These are phyloP conservation scores for Blastobotrys americana DNA, from an alignment of 805 yeast species.

Conservation along the genomic window DNA sequence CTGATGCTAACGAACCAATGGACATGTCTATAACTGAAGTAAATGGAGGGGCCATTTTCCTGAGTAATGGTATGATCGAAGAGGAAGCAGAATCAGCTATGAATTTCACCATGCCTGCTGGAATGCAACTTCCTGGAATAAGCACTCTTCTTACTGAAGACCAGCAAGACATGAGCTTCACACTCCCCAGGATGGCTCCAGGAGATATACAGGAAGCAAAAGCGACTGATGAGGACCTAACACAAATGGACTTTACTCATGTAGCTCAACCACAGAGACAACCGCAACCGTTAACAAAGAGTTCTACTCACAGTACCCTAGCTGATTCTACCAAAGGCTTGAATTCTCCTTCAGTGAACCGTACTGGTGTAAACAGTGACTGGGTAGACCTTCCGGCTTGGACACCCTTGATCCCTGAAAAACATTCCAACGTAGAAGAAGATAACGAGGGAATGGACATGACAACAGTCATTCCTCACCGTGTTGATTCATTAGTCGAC, in stretches of 20 bases:
- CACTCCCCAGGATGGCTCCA: background rate
- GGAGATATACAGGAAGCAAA: background rate
- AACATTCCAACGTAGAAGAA: no score
- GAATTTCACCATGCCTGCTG: background rate
- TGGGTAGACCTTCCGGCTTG: background rate
- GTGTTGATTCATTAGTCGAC: no score
- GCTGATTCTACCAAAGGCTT: background rate
- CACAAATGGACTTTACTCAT: conserved; percentile 25
- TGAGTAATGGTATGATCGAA: no score
- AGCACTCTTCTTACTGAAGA: background rate
- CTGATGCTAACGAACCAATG: conserved; percentile 7
- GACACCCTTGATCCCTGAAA: no score
- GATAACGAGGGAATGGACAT: conserved; percentile 16
- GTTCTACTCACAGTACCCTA: background rate
- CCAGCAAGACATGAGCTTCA: conserved; percentile 7
- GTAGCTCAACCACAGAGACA: background rate
- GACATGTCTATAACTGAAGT: conserved; percentile 19
- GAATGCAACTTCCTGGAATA: conserved; percentile 7
- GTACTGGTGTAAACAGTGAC: no score
- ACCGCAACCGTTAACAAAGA: background rate
- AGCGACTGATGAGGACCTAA: conserved; percentile 14
- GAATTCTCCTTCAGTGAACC: no score
- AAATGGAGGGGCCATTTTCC: no score
- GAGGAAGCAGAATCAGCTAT: conserved; percentile 4
- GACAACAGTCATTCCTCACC: conserved; percentile 12